Base-by-base conservation (phyloP, 2,329 filamentous ascomycete species). In the Colletotrichum cereale region DNA sequence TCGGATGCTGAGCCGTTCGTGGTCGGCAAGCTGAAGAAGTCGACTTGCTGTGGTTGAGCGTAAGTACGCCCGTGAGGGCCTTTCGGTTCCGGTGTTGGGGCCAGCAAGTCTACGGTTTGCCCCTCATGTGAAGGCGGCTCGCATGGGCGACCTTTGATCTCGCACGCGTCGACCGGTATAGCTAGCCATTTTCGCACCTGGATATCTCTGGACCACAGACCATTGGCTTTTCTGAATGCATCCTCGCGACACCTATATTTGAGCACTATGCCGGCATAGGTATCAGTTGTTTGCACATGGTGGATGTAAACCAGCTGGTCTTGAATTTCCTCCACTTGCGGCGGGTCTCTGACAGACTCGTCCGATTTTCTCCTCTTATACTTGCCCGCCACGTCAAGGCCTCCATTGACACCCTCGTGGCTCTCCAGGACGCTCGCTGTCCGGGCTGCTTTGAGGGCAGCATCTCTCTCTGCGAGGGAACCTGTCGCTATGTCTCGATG, bases 191-290 rank as follows among this genome's bases (percentile, higher is more conserved):
- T 93, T 71, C 95, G 91, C 58, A 91, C 90, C 79, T 98, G 96
- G 44, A 98, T 92, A 79, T 98, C 96, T 74, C 95, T 94, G 8
- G 95, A 94, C 96, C 96, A 99, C 77, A 99, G 90, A 14, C 96
- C 90, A 79, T 99, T 99, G 48, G 94, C 91, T 79, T 93, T 96
- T 70, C 94, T 89, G 75, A 99, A 91, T 2, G 92, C 88, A 58
- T 95, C 92, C 67, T 95, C 91, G 73, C 93, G 90, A 80, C 96
- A 98, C 76, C 93, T 92, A 81, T 97, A 99, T 76, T 92, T 93
- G 74, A 99, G 91, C 63, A 96, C 92, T 62, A 99, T 91, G 3
- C 96, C 96, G 1, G 95, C 95, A 75, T 98, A 91, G 2, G 95
- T 98, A 82, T 99, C 96, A 55, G 89, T 89, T 18, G 91, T 89